Evolutionary conservation across 352 stramenopile species (phyloP), one percentile per base, ranked within the genome.

Genomic region (Phytophthora crassamura): DNA sequence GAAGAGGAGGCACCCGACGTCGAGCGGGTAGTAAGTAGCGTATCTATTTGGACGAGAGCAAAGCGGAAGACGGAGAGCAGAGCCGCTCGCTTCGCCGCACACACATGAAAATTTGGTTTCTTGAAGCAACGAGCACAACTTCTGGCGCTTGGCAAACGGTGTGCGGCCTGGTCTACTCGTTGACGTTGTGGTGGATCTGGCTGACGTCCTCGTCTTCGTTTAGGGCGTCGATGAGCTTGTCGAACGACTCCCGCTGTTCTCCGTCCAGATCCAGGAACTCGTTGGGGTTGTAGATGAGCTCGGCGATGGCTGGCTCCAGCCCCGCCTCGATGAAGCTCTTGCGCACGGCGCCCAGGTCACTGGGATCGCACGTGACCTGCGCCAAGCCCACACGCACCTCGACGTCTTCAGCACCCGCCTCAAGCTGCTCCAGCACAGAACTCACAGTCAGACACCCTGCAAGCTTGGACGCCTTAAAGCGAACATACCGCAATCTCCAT

Each of bases 281-380:
- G 62, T 94, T 94, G 1, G 84, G 82, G 64, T 84, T 79, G 75
- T 91, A 94, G 53, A 94, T 89, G 30, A 94, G 79, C 72, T 92
- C 81, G 3, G 78, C 84, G 46, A 91, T 86, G 33, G 82, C 77
- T 11, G 82, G 84, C 65, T 90, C 80, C 15, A 91, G 65, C 8
- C 83, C 84, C 4, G 74, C 72, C 11, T 75, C 67, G 2, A 69
- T 74, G 52, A 94, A 89, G 20, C 73, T 62, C 59, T 80, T 72
- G 43, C 84, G 80, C 43, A 93, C 86, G 16, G 66, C 55, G 28
- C 78, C 82, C 28, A 94, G 64, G 28, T 91, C 82, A 30, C 63
- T 90, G 25, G 79, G 75, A 28, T 89, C 86, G 49, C 86, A 94
- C 28, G 71, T 91, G 16, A 94, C 75, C 65, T 92, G 85, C 40